Base-by-base conservation (phyloP, 148 eudicot genomes). In the Spergularia bocconei region DNA sequence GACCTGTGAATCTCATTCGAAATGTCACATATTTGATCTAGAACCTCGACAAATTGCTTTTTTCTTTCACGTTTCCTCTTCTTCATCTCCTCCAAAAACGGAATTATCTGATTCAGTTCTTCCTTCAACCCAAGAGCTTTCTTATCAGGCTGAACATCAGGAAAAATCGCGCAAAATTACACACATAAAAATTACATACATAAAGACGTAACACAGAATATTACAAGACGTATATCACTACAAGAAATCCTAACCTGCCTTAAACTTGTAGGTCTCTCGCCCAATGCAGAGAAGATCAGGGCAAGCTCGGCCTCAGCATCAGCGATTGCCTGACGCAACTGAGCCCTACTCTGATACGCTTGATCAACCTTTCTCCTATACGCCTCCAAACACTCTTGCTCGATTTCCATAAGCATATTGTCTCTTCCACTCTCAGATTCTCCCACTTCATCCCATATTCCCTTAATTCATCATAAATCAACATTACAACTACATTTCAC, bases 401-500 rank as follows among this genome's bases (percentile, higher is more conserved):
- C 91, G 61, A 93, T 86, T 82, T 93, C 88, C 76, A 78, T 67
- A 56, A 93, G 84, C 91, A 93, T 88, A 54, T 77, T 83, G 53
- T 91, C 93, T 85, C 87, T 91, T 78, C 85, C 85, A 20, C 74
- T 62, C 54, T 84, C 90, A 51, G 85, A 70, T 79, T 91, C 96
- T 15, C 98, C 98, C 70, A 93, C 85, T 85, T 93, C 98, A 84
- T 87, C 86, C 98, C 98, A 91, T 83, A 93, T 89, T 86, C 84
- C 88, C 98, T 44, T 93, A 72, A 54, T 82, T 47, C 71, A n/a
- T 57, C 60, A 33, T 55, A 60, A 36, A 13, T 69, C 69, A 74
- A 70, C 67, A 60, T 70, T 16, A 29, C 36, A 29, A 2, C 3
- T 29, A 29, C 36, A 3, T 57, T 14, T n/a, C 65, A 60, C 11